Conservation (phyloP, 768 basidiomycete genomes). For the Pleurotus cornucopiae region DNA sequence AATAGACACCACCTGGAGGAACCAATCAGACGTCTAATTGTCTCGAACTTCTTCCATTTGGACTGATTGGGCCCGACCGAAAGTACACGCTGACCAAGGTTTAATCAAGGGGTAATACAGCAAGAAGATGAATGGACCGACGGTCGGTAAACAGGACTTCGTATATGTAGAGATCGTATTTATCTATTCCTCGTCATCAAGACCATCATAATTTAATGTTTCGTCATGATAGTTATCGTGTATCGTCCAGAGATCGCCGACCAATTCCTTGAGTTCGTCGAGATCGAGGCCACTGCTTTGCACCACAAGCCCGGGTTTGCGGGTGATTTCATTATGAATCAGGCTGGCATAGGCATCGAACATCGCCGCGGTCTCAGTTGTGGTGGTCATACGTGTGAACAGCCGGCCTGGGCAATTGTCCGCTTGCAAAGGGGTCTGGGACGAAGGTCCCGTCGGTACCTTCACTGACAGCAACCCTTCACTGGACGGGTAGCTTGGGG, state of each 20-base stretch:
- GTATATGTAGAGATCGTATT: neutral
- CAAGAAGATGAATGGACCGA: neutral
- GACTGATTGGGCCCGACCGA: neutral
- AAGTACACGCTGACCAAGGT: neutral
- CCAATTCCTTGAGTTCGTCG: conserved; percentile 57
- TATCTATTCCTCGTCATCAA: neutral
- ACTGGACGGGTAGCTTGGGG: conserved; percentile 53
- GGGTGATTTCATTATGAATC: conserved; percentile 38
- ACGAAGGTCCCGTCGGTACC: conserved; percentile 13
- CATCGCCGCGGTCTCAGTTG: conserved; percentile 31
- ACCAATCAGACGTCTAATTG: conserved; percentile 1
- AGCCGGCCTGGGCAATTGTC: conserved; percentile 13
- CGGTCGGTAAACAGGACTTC: neutral
- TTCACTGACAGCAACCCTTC: conserved; percentile 55
- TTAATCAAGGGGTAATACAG: neutral
- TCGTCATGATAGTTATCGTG: conserved; percentile 38
- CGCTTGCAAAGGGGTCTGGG: neutral
- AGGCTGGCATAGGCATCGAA: conserved; percentile 51
- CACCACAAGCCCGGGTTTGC: conserved; percentile 27
- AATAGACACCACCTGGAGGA: conserved; percentile 2
- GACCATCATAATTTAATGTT: neutral
- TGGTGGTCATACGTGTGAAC: conserved; percentile 45
- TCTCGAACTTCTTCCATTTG: neutral
- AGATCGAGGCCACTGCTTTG: conserved; percentile 35
- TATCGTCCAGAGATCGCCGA: conserved; percentile 56